Evolutionary conservation across 805 yeast genomes (phyloP), one percentile per base, ranked within the genome.

Genomic region (Lipomyces orientalis): DNA sequence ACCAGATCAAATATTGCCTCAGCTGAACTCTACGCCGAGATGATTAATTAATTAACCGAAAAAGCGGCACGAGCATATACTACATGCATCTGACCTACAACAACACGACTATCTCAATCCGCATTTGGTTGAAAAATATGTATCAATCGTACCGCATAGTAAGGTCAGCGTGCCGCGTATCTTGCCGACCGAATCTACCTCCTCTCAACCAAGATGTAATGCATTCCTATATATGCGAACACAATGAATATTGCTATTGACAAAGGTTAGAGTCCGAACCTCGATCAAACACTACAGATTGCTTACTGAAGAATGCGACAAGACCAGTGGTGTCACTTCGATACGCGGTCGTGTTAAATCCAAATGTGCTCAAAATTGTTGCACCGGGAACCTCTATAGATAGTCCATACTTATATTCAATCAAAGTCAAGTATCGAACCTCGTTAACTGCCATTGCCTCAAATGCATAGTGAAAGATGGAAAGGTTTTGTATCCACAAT

Each of bases 371-470:
- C 73, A 95, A 83, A 64, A 95, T 95, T 1, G 97, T 96, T 1
- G 99, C 98, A 10, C 99, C 99, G 0, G 99, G 99, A 16, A 95
- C 96, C 78, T 93, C 97, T 73, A 95, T 94, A 57, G 93, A 90
- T 55, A 95, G 83, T 0, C 99, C 99, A 75, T 89, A 94, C 79
- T 95, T 95, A 76, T 87, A 88, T 76, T 95, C 99, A 70, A 86
- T 87, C 73, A 95, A 82, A 14, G 91, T 88, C 76, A 95, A 83
- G 46, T 91, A 90, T 75, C 89, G 90, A 9, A 94, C 98, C 76
- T 95, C 99, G 78, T 95, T 95, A 64, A 95, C 93, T 2, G 93
- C 84, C 71, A 95, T 81, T 0, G 98, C 91, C 77, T 95, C 99
- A 77, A 94, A 95, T 0, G 97, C 98, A 76, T 93, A 95, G 78